Conservation (phyloP, 257 asterid genomes). For the Vinca minor region DNA sequence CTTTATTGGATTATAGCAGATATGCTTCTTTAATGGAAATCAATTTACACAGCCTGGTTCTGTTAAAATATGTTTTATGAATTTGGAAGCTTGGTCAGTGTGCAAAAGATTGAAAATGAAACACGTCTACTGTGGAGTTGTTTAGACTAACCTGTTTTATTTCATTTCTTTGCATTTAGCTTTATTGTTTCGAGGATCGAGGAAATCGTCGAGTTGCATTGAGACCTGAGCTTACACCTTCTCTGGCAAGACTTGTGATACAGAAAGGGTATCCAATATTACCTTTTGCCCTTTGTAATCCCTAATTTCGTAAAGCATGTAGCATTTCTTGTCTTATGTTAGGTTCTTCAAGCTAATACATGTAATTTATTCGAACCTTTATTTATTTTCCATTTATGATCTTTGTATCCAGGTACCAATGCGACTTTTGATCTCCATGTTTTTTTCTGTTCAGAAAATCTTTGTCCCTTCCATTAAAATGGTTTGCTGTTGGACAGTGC, state of each 20-base stretch:
- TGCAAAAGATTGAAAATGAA: no score
- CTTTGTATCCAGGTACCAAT: constrained; percentile 43
- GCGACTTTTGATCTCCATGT: constrained; percentile 52
- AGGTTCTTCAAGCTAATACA: not conserved
- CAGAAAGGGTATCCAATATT: constrained; percentile 69
- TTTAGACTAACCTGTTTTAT: constrained; percentile 1
- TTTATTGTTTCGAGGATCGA: constrained; percentile 94
- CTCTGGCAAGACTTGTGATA: constrained; percentile 91
- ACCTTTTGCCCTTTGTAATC: not conserved
- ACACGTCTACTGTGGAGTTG: no score
- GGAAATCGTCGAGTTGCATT: constrained; percentile 93
- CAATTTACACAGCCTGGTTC: no score
- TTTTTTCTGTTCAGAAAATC: constrained; percentile 89
- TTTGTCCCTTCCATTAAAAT: constrained; percentile 76
- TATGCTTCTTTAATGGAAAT: no score
- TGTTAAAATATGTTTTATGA: no score
- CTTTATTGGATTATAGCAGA: no score
- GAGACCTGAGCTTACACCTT: constrained; percentile 98
- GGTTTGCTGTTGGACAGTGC: constrained; percentile 99
- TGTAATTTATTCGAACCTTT: constrained; percentile 6
- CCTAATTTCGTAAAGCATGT: not conserved
- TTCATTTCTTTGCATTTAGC: constrained; percentile 36
- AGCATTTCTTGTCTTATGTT: not conserved
- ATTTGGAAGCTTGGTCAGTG: no score
- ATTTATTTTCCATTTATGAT: constrained; percentile 28